These are phyloP conservation scores for Skeletonema menzelii DNA, from an alignment of 108 stramenopile species.

Conservation along the genomic window DNA sequence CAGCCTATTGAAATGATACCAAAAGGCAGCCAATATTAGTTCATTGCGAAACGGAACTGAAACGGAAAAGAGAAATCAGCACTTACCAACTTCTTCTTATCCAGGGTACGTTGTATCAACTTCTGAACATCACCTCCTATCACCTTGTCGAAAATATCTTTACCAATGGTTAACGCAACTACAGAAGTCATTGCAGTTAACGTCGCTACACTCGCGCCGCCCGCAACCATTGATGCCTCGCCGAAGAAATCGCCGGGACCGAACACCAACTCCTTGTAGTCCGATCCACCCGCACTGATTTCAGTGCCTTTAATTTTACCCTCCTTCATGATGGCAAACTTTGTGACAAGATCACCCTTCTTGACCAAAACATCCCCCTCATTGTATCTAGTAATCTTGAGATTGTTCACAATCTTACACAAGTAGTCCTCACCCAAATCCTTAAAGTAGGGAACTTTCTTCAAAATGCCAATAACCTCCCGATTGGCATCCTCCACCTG, in stretches of 20 bases:
- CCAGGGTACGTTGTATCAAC: constrained; percentile 43
- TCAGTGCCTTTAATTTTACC: constrained; percentile 62
- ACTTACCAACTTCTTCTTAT: constrained; percentile 59
- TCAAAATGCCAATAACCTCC: constrained; percentile 64
- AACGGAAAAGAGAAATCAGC: background rate
- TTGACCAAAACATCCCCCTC: constrained; percentile 68
- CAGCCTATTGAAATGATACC: constrained; percentile 3
- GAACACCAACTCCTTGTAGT: constrained; percentile 48
- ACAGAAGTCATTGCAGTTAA: constrained; percentile 24
- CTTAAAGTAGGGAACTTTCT: constrained; percentile 69
- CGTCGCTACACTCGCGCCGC: constrained; percentile 15
- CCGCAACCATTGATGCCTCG: constrained; percentile 56
- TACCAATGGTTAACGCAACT: constrained; percentile 47
- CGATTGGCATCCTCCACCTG: constrained; percentile 55
- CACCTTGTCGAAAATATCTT: constrained; percentile 53
- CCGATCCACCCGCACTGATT: constrained; percentile 36
- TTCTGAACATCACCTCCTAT: constrained; percentile 49
- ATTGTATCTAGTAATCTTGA: constrained; percentile 47
- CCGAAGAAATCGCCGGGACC: constrained; percentile 67
- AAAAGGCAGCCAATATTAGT: background rate
- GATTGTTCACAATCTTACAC: constrained; percentile 52
- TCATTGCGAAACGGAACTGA: background rate
- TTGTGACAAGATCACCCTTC: constrained; percentile 47
- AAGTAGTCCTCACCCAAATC: constrained; percentile 45
- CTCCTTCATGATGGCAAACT: constrained; percentile 79